Base-by-base conservation (phyloP, 306 rosid genomes). In the Prunus campanulata region DNA sequence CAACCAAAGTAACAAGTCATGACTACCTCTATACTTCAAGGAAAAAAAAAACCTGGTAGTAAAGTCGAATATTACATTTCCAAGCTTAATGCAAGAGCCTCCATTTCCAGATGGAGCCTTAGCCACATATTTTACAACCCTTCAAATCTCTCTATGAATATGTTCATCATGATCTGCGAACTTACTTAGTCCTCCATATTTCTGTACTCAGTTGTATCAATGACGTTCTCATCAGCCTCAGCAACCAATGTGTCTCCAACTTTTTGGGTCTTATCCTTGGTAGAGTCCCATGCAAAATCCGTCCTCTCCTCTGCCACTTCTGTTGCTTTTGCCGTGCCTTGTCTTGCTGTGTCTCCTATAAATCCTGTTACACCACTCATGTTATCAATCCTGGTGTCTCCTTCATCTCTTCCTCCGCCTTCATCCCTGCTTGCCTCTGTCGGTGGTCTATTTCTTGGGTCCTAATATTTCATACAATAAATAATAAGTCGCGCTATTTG, bases 181-280 rank as follows among this genome's bases (percentile, higher is more conserved):
- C 14, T 18, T 59, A 19, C 51, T 66, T 1, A n/a, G 7, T 87
- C 96, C 56, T 84, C 86, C 32, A 80, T 51, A 52, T 83, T 69
- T 80, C 93, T 83, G 6, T 83, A 90, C 76, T 92, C 97, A 6
- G 18, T 70, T 0, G 97, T 90, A 78, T 92, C 93, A 39, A 90
- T 77, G 68, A 90, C 80, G 55, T 83, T 84, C 49, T 74, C 85
- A 46, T 92, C 86, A 59, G 93, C 97, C n/a, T 81, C 87, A 4
- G 90, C 90, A 0, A 80, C 82, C 3, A 82, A 77, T 3, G 88
- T 84, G 69, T 86, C 89, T 16, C 51, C 48, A 2, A 86, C 72
- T 3, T 48, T 76, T 66, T 74, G 71, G 10, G 79, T 52, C 0
- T 61, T 77, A 8, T 85, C 80, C 49, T 83, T 81, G 20, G 86